These are phyloP conservation scores for Cytospora piceae DNA, from an alignment of 2,329 filamentous ascomycete genomes.

Conservation along the genomic window DNA sequence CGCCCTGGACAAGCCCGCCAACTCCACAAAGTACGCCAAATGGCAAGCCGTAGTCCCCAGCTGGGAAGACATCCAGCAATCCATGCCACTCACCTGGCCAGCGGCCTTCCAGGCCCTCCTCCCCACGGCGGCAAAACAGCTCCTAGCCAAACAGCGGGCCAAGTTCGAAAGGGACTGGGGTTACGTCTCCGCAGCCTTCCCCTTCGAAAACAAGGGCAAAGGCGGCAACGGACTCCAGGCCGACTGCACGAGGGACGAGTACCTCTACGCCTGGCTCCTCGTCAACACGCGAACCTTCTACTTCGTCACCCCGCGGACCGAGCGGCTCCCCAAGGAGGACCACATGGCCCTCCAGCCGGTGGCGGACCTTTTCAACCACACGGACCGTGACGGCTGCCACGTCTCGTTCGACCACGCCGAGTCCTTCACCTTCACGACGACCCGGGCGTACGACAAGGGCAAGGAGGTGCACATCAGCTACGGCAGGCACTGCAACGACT, in stretches of 20 bases:
- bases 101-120: constrained; percentile 50
- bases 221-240: neutral
- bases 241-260: constrained; percentile 40
- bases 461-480: constrained; percentile 74
- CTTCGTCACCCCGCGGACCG: constrained; percentile 52
- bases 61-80: constrained; percentile 56
- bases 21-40: constrained; percentile 48
- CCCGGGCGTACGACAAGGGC: constrained; percentile 53
- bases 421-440: constrained; percentile 60
- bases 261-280: constrained; percentile 60
- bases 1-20: constrained; percentile 53
- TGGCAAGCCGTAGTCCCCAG: constrained; percentile 74
- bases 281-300: constrained; percentile 68
- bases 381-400: constrained; percentile 50
- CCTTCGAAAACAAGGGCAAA: constrained; percentile 37
- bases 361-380: constrained; percentile 71
- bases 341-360: constrained; percentile 73
- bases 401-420: constrained; percentile 51
- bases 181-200: constrained; percentile 39
- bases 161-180: constrained; percentile 49
- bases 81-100: constrained; percentile 55
- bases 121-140: constrained; percentile 46
- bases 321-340: constrained; percentile 53
- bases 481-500: constrained; percentile 72
- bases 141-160: constrained; percentile 57